phyloP scores from a whole-genome alignment of 306 rosid genomes.

The Lathyrus sativus region DNA sequence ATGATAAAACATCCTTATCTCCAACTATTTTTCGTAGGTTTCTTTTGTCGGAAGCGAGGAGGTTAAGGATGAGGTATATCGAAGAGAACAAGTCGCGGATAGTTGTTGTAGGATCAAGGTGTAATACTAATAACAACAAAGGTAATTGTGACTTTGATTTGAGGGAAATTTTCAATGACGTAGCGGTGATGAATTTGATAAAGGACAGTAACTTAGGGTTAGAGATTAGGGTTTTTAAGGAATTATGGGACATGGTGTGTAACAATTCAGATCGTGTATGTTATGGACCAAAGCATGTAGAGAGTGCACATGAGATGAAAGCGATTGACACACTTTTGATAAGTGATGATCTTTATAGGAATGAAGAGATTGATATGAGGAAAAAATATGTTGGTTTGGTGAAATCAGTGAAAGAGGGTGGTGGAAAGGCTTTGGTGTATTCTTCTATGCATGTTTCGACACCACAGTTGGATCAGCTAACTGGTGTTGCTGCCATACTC shows the following conservation, averaged over 20 bases:
- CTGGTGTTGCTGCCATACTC: conserved; percentile 47
- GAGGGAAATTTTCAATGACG: conserved; percentile 33
- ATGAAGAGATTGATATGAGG: conserved; percentile 34
- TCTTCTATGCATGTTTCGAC: conserved; percentile 44
- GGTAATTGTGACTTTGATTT: not conserved
- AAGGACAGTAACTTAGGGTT: conserved; percentile 28
- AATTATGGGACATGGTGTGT: conserved; percentile 40
- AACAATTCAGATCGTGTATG: conserved; percentile 41
- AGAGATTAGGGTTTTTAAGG: conserved; percentile 31
- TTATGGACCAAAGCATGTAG: conserved; percentile 40
- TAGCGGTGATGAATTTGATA: conserved; percentile 38
- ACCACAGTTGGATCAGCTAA: conserved; percentile 26
- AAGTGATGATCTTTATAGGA: conserved; percentile 42
- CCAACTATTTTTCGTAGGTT: conserved; percentile 20
- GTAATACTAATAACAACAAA: not conserved
- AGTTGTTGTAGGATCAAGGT: not conserved
- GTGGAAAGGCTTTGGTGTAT: conserved; percentile 47
- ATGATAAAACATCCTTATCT: not conserved
- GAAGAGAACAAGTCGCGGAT: conserved; percentile 38
- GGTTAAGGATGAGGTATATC: conserved; percentile 24
- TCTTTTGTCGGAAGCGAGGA: conserved; percentile 33
- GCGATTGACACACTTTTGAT: conserved; percentile 49
- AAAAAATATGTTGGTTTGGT: conserved; percentile 17
- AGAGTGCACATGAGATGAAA: conserved; percentile 42
- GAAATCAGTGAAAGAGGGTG: conserved; percentile 38